Base-by-base conservation (phyloP, 2,329 filamentous ascomycete genomes). In the Cryphonectria nitschkei region DNA sequence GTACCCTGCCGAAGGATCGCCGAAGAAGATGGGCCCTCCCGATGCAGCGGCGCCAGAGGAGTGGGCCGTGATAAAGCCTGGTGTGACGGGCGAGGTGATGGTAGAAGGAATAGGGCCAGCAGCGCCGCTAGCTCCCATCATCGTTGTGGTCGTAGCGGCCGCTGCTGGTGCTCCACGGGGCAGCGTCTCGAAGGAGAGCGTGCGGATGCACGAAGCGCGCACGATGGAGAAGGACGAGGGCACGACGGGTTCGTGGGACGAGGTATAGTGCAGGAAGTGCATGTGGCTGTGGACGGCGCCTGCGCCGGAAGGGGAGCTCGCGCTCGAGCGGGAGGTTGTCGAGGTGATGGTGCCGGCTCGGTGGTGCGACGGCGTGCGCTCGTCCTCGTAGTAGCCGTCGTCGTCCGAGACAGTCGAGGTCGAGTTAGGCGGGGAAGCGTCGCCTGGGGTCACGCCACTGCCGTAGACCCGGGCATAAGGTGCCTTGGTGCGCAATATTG, bases 11-110 rank as follows among this genome's bases (percentile, higher is more conserved):
- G 86, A 78, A 1, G 88, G 84, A 75, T 92, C 90, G 41, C 90
- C 90, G 72, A 92, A 92, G 78, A 92, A 91, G 68, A 92, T 90
- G 41, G 90, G 89, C 0, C 89, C 89, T 2, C 89, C 89, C 2
- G 88, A 88, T 0, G 86, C 84, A 22, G 88, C 83, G 52, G 86
- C 82, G 69, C 87, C 82, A 72, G 86, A 78, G 76, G 83, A 83
- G 75, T 87, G 86, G 1, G 86, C 85, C 0, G 87, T 88, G 39
- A 88, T 84, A 75, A 87, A 88, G 16, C 81, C 81, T 2, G 82
- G 80, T 29, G 81, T 80, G 9, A 77, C 76, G n/a, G 80, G 74
- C 13, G 78, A 79, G 39, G 64, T 73, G 32, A 32, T 37, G 58
- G 37, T 26, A 11, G 58, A 19, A 14, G 19, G 9, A 54, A 79